phyloP scores from a whole-genome alignment of 148 eudicot species.

The Diospyros lotus region DNA sequence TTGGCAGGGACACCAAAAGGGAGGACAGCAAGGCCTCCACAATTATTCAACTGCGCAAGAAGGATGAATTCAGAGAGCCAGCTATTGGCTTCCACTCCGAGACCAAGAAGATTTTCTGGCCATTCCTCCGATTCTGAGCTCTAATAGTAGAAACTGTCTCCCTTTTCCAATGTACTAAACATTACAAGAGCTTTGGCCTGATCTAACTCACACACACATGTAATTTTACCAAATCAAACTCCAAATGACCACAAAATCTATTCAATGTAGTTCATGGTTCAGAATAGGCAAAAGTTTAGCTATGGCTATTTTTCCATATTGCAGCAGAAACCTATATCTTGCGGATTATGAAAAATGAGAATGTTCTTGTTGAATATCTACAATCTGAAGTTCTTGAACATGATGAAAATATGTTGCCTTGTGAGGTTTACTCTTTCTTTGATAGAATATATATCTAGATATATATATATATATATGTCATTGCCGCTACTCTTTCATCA shows the following conservation, averaged over 20 bases:
- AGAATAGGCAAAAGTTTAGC: background rate
- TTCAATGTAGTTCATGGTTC: background rate
- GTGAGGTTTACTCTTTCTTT: background rate
- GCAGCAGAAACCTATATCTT: background rate
- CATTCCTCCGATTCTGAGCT: constrained; percentile 74
- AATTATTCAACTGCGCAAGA: constrained; percentile 27
- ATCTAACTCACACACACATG: background rate
- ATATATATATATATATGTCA: too few species aligned
- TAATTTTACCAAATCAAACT: background rate
- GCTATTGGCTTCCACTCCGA: constrained; percentile 25
- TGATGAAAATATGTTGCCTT: background rate
- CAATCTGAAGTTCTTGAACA: background rate
- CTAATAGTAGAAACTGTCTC: constrained; percentile 11
- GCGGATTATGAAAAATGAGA: background rate
- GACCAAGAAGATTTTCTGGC: constrained; percentile 40
- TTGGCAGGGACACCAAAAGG: constrained; percentile 48
- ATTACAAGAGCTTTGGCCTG: background rate
- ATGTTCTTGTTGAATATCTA: background rate
- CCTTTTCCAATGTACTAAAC: background rate
- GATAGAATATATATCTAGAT: background rate
- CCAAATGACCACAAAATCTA: background rate
- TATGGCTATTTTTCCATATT: background rate
- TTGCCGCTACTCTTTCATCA: too few species aligned
- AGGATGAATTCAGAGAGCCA: constrained; percentile 40
- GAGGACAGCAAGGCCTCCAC: constrained; percentile 49